Base-by-base conservation (phyloP, 2,329 filamentous ascomycete species). In the Fusarium continuum region DNA sequence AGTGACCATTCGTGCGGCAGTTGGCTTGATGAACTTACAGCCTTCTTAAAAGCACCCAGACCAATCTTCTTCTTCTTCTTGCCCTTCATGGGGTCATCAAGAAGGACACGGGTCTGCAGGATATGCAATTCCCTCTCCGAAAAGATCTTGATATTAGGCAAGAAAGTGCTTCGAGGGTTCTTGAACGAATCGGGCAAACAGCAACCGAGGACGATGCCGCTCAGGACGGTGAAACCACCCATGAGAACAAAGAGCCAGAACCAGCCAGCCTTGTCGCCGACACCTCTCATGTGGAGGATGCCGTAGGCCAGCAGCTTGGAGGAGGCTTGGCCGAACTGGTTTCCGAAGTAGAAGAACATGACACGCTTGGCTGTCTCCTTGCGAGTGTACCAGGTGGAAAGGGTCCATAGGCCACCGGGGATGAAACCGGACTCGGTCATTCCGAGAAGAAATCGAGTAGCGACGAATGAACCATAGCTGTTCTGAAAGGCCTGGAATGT, bases 161-260 rank as follows among this genome's bases (percentile, higher is more conserved):
- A 38, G 43, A 81, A 80, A 0, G 78, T 76, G 49, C 77, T 78
- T 53, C 69, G 72, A 2, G 80, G 81, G 35, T 79, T 77, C 56
- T 69, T 71, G 64, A 82, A 80, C 2, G 77, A 78, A 65, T 82
- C 79, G 3, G 80, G 80, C 19, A 83, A 74, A 45, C 74, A 77
- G 45, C 78, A 75, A 5, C 79, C 78, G 4, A 80, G 71, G 20
- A 82, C 55, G 52, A 79, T 68, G 25, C 79, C 78, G 22, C 73
- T 72, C 11, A 77, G 51, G 10, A 85, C 69, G n/a, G 82, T 85
- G 61, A 86, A 84, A 13, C 75, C 68, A 1, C 83, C 83, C 76
- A 85, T 83, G 23, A 85, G 72, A 10, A 75, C 70, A 62, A 85
- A 86, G 2, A 86, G 74, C 83, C 84, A 86, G 63, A 82, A 81